phyloP scores from a whole-genome alignment of 768 basidiomycete species.

The Coprinopsis marcescibilis region DNA sequence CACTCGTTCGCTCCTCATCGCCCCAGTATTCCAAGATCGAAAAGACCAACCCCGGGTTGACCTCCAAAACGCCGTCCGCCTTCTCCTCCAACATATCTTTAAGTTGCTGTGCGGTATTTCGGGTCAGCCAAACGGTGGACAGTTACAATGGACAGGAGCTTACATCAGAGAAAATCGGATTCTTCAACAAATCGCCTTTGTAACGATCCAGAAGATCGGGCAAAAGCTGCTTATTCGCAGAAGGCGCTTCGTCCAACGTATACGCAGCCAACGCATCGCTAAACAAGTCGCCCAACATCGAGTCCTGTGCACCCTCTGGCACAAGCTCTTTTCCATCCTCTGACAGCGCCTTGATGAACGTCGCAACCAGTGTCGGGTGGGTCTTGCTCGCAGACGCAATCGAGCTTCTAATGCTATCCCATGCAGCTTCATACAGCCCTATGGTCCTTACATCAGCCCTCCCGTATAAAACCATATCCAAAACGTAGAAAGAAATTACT shows the following conservation, averaged over 20 bases:
- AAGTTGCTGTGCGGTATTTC: constrained; percentile 28
- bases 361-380: constrained; percentile 33
- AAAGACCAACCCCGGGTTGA: constrained; percentile 40
- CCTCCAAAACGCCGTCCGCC: constrained; percentile 25
- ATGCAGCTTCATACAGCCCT: constrained; percentile 47
- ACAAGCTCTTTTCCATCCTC: constrained; percentile 20
- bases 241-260: not conserved
- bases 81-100: constrained; percentile 34
- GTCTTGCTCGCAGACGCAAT: constrained; percentile 21
- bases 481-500: not conserved
- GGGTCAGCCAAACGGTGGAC: not conserved
- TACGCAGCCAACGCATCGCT: constrained; percentile 9
- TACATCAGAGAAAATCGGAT: constrained; percentile 39
- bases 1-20: constrained; percentile 21
- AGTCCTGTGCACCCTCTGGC: constrained; percentile 23
- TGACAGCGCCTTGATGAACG: constrained; percentile 42
- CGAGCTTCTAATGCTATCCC: constrained; percentile 33
- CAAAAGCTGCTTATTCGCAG: constrained; percentile 2
- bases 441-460: no score
- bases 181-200: constrained; percentile 42
- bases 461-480: not conserved
- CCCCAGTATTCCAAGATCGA: constrained; percentile 47
- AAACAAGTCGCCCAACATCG: constrained; percentile 25
- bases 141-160: constrained; percentile 14
- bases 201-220: constrained; percentile 46